Percentiles rank a stretch among this genome's conserved stretches.
Evolutionary conservation across 345 rosid species (phyloP).

Genomic region (Excoecaria agallocha): DNA sequence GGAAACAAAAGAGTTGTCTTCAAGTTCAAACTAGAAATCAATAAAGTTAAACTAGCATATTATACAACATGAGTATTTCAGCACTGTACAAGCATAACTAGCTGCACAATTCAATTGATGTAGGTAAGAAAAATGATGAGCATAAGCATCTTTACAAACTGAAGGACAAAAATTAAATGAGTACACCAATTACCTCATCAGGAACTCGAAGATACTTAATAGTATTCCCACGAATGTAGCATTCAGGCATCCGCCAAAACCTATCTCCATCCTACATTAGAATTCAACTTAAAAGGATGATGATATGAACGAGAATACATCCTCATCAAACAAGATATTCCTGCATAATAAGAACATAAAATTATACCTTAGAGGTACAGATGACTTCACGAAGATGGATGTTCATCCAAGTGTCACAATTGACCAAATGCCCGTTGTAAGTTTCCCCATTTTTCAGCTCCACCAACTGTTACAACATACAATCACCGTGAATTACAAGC

Average conservation of each 20-base stretch:
- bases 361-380: constrained; percentile 83
- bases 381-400: constrained; percentile 98
- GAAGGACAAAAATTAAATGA: neutral
- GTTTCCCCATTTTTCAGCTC: constrained; percentile 98
- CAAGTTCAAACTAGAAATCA: neutral
- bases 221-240: constrained; percentile 98
- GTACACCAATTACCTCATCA: constrained; percentile 62
- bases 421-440: constrained; percentile 93
- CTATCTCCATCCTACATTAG: constrained; percentile 86
- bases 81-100: neutral
- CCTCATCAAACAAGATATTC: neutral
- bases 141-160: neutral
- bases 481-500: constrained; percentile 28
- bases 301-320: neutral
- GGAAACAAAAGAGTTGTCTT: neutral
- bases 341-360: neutral
- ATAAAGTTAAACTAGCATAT: neutral
- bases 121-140: neutral
- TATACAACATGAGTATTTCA: neutral
- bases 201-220: constrained; percentile 99
- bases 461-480: constrained; percentile 57
- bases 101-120: neutral
- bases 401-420: constrained; percentile 99
- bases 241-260: constrained; percentile 99
- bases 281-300: constrained; percentile 9